These are phyloP conservation scores for Venustampulla echinocandica DNA, from an alignment of 495 filamentous ascomycete species.

Conservation along the genomic window DNA sequence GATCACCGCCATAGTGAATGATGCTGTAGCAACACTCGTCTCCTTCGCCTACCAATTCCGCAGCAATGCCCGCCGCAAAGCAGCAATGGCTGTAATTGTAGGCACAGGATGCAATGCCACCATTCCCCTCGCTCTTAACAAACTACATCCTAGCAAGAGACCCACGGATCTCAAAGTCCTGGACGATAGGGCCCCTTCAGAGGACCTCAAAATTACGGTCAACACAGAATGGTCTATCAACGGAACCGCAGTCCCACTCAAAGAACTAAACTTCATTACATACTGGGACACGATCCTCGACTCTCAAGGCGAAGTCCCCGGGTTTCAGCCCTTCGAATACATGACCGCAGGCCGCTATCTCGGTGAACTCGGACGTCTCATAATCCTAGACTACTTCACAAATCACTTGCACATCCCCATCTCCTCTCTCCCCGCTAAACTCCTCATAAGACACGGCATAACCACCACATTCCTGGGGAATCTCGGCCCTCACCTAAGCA, in stretches of 20 bases:
- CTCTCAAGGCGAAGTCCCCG: conserved; percentile 55
- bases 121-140: conserved; percentile 56
- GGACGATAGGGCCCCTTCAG: conserved; percentile 18
- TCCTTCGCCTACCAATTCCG: conserved; percentile 61
- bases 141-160: conserved; percentile 55
- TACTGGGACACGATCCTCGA: conserved; percentile 66
- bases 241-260: conserved; percentile 58
- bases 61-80: conserved; percentile 46
- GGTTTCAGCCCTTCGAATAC: conserved; percentile 82
- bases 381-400: conserved; percentile 58
- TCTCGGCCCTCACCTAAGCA: conserved; percentile 39
- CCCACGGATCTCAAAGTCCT: conserved; percentile 31
- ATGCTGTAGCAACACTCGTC: conserved; percentile 70
- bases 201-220: conserved; percentile 54
- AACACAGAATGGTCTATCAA: conserved; percentile 86
- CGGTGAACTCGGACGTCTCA: conserved; percentile 69
- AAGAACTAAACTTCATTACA: conserved; percentile 54
- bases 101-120: conserved; percentile 82
- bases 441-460: conserved; percentile 55
- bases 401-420: conserved; percentile 30
- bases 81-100: conserved; percentile 73
- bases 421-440: conserved; percentile 46
- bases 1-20: conserved; percentile 73
- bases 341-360: conserved; percentile 81
- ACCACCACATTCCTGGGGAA: conserved; percentile 66